A percentile compares a stretch with the other conserved stretches of the same genome.
These are phyloP conservation scores for Alternaria novae-zelandiae DNA, from an alignment of 2,329 filamentous ascomycete genomes.

Conservation along the genomic window DNA sequence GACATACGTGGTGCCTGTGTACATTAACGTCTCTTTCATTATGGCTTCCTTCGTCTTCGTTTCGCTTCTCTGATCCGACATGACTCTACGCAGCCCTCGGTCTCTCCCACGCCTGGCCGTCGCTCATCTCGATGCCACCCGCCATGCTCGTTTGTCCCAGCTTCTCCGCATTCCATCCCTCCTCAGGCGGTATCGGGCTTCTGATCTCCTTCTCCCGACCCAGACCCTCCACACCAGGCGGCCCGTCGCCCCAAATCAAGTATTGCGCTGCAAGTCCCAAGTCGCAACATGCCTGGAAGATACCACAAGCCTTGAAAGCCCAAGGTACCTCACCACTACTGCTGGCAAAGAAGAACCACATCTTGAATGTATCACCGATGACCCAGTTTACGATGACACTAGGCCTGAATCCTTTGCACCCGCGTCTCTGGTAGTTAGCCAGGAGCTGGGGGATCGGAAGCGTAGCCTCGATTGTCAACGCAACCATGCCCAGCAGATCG, in stretches of 20 bases:
- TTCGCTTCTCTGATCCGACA: no score
- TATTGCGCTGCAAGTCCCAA: conserved; percentile 77
- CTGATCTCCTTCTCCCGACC: conserved; percentile 29
- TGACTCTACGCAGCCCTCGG: conserved; percentile 15
- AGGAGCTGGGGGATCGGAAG: conserved; percentile 81
- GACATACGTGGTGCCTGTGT: conserved; percentile 5
- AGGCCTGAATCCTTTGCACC: conserved; percentile 78
- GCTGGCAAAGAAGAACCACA: conserved; percentile 77
- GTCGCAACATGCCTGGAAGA: conserved; percentile 82
- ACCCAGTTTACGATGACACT: conserved; percentile 81
- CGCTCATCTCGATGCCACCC: conserved; percentile 26
- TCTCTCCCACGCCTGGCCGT: conserved; percentile 31
- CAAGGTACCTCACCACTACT: conserved; percentile 71
- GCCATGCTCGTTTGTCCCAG: conserved; percentile 12
- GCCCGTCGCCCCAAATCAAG: conserved; percentile 47
- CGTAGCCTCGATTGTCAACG: conserved; percentile 79
- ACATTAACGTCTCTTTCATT: neutral
- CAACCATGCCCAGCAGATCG: conserved; percentile 72
- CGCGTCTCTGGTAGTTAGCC: conserved; percentile 70
- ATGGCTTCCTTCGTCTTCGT: neutral
- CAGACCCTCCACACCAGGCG: conserved; percentile 10
- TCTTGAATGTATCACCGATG: conserved; percentile 82
- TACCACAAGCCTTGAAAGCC: conserved; percentile 81
- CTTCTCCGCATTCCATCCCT: conserved; percentile 21
- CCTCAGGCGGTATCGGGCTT: conserved; percentile 29